A percentile compares a stretch with the other conserved stretches of the same genome.
These are phyloP conservation scores for Melanomma pulvis-pyrius DNA, from an alignment of 495 filamentous ascomycete species.

Conservation along the genomic window DNA sequence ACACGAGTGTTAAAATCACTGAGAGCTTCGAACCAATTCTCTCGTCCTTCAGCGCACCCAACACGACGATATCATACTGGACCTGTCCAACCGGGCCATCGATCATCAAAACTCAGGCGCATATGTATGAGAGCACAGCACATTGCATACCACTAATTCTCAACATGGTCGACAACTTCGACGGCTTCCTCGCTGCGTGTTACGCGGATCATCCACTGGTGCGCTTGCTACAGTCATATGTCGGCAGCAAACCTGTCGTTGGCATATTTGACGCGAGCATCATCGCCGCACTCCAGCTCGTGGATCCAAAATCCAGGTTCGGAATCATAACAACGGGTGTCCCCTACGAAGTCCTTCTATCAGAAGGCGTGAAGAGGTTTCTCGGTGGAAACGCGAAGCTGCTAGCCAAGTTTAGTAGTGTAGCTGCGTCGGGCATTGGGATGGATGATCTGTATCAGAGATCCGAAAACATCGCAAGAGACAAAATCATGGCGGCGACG, in stretches of 20 bases:
- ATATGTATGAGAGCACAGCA: not conserved
- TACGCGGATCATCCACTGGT: not conserved
- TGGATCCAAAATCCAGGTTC: not conserved
- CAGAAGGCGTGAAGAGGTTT: not conserved
- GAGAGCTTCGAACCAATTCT: not conserved
- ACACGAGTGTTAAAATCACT: not conserved
- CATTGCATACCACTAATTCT: slow-evolving; percentile 1
- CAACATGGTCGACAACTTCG: not conserved
- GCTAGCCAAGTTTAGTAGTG: not conserved
- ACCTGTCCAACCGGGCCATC: not conserved
- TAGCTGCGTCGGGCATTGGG: not conserved
- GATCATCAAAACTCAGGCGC: not conserved
- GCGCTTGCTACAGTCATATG: not conserved
- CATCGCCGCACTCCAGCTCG: not conserved
- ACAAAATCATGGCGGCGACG: not conserved
- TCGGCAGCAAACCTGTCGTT: slow-evolving; percentile 2
- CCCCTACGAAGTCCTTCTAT: not conserved
- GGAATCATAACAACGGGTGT: slow-evolving; percentile 3
- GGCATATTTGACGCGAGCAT: not conserved
- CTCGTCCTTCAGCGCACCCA: not conserved
- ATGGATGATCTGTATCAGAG: not conserved
- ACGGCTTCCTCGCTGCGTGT: not conserved
- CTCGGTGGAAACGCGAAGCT: not conserved
- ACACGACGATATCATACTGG: not conserved
- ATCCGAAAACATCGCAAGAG: not conserved